Percentiles rank a stretch among this genome's conserved stretches.
These are phyloP conservation scores for Geotrichum bryndzae DNA, from an alignment of 1,139 yeast species.

Conservation along the genomic window DNA sequence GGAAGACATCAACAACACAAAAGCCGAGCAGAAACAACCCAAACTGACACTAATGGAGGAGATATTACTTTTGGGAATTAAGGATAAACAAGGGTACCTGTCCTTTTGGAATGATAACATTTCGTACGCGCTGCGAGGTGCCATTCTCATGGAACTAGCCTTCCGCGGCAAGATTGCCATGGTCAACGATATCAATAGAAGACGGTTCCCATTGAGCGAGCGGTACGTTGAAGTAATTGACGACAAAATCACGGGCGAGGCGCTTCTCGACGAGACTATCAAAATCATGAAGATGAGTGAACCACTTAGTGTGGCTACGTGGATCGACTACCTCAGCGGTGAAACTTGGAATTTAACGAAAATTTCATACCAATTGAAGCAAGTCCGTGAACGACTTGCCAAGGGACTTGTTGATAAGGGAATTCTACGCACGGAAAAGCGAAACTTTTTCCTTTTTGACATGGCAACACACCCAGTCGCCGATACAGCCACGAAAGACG, in stretches of 20 bases:
- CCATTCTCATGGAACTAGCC: slow-evolving; percentile 86
- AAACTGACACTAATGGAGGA: slow-evolving; percentile 92
- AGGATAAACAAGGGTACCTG: slow-evolving; percentile 78
- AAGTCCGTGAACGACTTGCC: slow-evolving; percentile 92
- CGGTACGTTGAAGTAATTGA: slow-evolving; percentile 83
- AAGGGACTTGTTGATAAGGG: slow-evolving; percentile 98
- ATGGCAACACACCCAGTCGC: slow-evolving; percentile 98
- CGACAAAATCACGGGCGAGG: slow-evolving; percentile 88
- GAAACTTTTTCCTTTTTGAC: slow-evolving; percentile 87
- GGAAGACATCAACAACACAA: slow-evolving; percentile 50
- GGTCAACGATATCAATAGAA: slow-evolving; percentile 89
- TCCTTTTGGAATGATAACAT: slow-evolving; percentile 98
- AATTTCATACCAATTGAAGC: slow-evolving; percentile 90
- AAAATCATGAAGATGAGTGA: slow-evolving; percentile 84
- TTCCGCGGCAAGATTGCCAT: slow-evolving; percentile 82
- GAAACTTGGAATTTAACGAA: slow-evolving; percentile 98
- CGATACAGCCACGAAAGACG: slow-evolving; percentile 77
- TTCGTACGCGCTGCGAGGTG: slow-evolving; percentile 92
- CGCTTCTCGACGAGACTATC: slow-evolving; percentile 84
- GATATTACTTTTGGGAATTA: slow-evolving; percentile 82
- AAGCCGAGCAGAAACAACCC: slow-evolving; percentile 52
- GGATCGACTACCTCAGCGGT: slow-evolving; percentile 90
- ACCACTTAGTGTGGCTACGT: slow-evolving; percentile 73
- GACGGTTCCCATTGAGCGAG: slow-evolving; percentile 81
- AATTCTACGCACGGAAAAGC: slow-evolving; percentile 90